A percentile compares a stretch with the other conserved stretches of the same genome.
Conservation (phyloP, 1,284 basidiomycete genomes). For the Golubevia pallescens region DNA sequence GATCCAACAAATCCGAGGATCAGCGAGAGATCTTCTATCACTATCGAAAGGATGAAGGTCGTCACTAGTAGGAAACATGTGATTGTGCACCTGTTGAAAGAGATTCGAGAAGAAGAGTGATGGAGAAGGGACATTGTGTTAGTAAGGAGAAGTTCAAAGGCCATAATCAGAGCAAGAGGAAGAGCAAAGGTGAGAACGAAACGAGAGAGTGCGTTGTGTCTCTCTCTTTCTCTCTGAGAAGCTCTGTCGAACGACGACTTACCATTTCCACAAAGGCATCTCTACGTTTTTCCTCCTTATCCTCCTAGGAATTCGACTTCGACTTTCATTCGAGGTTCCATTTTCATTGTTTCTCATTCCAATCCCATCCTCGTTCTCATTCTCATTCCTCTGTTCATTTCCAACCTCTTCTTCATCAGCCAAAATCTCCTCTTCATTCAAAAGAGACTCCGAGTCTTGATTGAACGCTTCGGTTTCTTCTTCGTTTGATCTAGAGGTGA, state of each 20-base stretch:
- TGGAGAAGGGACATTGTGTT: background rate
- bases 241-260: too few species aligned
- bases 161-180: background rate
- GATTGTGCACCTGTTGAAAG: constrained; percentile 26
- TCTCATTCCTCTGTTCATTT: constrained; percentile 40
- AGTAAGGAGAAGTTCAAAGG: background rate
- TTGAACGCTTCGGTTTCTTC: constrained; percentile 6
- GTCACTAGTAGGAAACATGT: constrained; percentile 43
- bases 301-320: constrained; percentile 12
- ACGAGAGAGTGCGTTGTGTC: background rate
- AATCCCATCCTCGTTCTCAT: constrained; percentile 19
- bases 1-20: constrained; percentile 85
- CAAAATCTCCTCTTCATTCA: constrained; percentile 9
- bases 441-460: background rate
- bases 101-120: too few species aligned
- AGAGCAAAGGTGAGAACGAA: background rate
- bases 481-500: constrained; percentile 62
- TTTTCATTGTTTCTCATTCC: constrained; percentile 2
- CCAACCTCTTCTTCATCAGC: constrained; percentile 15
- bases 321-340: constrained; percentile 17
- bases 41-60: constrained; percentile 41
- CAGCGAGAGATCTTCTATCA: constrained; percentile 58
- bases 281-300: constrained; percentile 5
- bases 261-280: constrained; percentile 16
- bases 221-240: too few species aligned